Conservation (phyloP, 2,329 filamentous ascomycete species). For the Fusarium lyarnte region DNA sequence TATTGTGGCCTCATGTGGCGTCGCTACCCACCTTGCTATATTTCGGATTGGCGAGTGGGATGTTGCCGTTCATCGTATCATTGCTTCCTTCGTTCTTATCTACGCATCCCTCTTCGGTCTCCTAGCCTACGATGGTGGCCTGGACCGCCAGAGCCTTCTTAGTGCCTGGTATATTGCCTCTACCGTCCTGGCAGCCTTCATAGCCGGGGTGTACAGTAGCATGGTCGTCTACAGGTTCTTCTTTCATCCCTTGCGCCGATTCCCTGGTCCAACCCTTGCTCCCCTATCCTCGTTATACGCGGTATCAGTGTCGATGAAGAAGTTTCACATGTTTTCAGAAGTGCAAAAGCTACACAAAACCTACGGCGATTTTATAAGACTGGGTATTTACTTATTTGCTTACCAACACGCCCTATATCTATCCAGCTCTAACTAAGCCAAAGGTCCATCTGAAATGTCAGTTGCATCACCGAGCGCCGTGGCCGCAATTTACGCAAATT, state of each 20-base stretch:
- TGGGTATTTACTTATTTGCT: background rate
- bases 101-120: background rate
- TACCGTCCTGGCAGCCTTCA: background rate
- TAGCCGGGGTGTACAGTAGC: background rate
- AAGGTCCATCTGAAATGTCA: background rate
- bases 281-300: background rate
- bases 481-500: background rate
- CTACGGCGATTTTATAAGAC: background rate
- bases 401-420: accelerated
- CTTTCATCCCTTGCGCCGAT: background rate
- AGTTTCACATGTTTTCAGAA: background rate
- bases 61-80: background rate
- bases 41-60: background rate
- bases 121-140: background rate
- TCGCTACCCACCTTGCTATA: background rate
- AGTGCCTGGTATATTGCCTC: background rate
- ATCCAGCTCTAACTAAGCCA: background rate
- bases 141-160: background rate
- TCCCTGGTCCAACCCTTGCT: background rate
- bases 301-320: background rate
- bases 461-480: background rate
- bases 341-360: background rate
- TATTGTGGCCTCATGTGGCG: background rate
- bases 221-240: background rate
- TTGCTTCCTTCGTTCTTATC: background rate